These are phyloP conservation scores for Cladorrhinum sp. DNA, from an alignment of 2,329 filamentous ascomycete genomes.

Conservation along the genomic window DNA sequence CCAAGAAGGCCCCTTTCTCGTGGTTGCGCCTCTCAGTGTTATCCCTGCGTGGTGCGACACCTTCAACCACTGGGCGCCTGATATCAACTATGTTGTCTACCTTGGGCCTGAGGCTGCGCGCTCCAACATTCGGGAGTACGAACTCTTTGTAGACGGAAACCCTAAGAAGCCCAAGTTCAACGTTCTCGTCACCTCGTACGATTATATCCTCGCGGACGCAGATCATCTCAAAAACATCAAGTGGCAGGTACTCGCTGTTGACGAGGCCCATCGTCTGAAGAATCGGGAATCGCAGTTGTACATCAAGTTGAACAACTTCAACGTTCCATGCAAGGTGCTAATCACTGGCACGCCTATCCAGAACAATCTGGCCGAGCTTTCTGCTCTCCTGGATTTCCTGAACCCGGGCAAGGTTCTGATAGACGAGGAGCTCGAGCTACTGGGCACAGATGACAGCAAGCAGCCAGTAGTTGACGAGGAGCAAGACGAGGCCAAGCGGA, in stretches of 20 bases:
- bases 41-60: slow-evolving; percentile 98
- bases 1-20: slow-evolving; percentile 92
- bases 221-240: slow-evolving; percentile 85
- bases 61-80: slow-evolving; percentile 93
- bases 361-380: slow-evolving; percentile 90
- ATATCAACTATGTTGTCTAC: slow-evolving; percentile 96
- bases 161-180: slow-evolving; percentile 92
- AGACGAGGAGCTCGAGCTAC: slow-evolving; percentile 81
- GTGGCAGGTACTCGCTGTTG: slow-evolving; percentile 95
- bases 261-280: slow-evolving; percentile 95
- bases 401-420: slow-evolving; percentile 93
- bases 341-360: slow-evolving; percentile 98
- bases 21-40: slow-evolving; percentile 94
- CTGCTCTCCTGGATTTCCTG: slow-evolving; percentile 90
- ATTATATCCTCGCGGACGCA: slow-evolving; percentile 87
- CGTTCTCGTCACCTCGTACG: slow-evolving; percentile 94
- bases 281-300: slow-evolving; percentile 95
- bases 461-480: slow-evolving; percentile 28
- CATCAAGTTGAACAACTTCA: slow-evolving; percentile 78
- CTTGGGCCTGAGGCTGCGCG: slow-evolving; percentile 85
- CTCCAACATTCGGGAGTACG: slow-evolving; percentile 83
- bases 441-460: slow-evolving; percentile 50
- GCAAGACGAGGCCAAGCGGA: slow-evolving; percentile 47
- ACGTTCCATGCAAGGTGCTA: slow-evolving; percentile 80
- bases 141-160: slow-evolving; percentile 83